Conservation (phyloP, 2,329 filamentous ascomycete genomes). For the Scedosporium minutisporum region DNA sequence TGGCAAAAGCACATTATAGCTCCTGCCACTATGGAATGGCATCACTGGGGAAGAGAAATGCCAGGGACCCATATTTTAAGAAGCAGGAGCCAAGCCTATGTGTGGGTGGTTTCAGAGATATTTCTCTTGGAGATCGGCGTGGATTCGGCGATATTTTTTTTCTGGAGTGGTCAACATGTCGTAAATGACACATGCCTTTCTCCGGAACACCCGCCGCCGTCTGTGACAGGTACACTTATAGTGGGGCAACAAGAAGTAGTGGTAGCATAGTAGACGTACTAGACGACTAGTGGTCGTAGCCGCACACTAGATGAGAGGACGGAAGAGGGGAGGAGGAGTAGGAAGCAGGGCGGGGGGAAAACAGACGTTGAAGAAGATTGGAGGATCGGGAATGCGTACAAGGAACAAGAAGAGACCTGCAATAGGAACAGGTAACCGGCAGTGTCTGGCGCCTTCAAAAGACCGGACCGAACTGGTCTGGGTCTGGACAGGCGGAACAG, state of each 20-base stretch:
- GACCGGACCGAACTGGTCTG: too few species aligned
- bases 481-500: too few species aligned
- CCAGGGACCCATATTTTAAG: constrained; percentile 3
- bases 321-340: background rate
- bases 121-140: constrained; percentile 12
- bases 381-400: background rate
- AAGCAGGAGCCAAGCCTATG: background rate
- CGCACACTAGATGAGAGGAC: background rate
- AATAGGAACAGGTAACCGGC: too few species aligned
- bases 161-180: constrained; percentile 9
- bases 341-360: background rate
- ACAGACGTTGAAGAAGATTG: background rate
- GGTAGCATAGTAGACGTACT: background rate
- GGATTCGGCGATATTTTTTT: constrained; percentile 13
- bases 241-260: background rate
- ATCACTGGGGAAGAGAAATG: background rate
- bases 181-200: constrained; percentile 4
- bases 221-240: background rate
- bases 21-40: background rate
- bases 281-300: background rate
- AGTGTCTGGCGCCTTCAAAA: too few species aligned
- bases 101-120: constrained; percentile 6
- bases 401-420: too few species aligned
- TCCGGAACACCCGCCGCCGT: constrained; percentile 2
- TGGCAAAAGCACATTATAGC: constrained; percentile 7